Conservation (phyloP, 2,329 filamentous ascomycete genomes). For the Iodosphaeria phyllophila region DNA sequence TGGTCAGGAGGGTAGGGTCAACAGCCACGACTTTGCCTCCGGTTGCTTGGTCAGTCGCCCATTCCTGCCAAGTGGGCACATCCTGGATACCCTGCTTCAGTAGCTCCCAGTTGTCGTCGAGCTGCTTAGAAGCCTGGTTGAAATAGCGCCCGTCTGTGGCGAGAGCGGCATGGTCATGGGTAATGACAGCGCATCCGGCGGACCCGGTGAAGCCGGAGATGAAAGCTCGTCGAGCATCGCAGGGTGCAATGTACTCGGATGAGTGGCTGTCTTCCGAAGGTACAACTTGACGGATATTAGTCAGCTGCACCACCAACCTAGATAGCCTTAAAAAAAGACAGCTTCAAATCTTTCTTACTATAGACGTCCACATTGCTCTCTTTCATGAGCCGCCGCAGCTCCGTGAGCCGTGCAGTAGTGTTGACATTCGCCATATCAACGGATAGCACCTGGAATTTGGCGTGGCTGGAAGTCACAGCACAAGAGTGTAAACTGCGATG, state of each 20-base stretch:
- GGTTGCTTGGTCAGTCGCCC: constrained; percentile 72
- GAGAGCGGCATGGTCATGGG: constrained; percentile 67
- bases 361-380: constrained; percentile 79
- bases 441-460: constrained; percentile 8
- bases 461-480: too few species aligned
- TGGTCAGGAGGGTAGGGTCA: constrained; percentile 74
- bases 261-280: constrained; percentile 95
- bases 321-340: too few species aligned
- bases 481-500: too few species aligned
- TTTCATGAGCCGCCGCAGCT: constrained; percentile 73
- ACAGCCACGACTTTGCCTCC: constrained; percentile 80
- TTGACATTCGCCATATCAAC: constrained; percentile 56
- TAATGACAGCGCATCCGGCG: constrained; percentile 80
- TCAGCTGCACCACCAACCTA: constrained; percentile 6
- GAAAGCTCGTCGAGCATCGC: constrained; percentile 76
- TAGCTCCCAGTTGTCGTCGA: constrained; percentile 80
- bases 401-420: constrained; percentile 56
- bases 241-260: constrained; percentile 95
- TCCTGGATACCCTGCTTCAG: constrained; percentile 87
- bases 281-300: constrained; percentile 43
- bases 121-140: constrained; percentile 82
- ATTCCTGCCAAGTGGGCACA: constrained; percentile 95
- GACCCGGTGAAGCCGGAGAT: constrained; percentile 93
- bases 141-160: constrained; percentile 96
- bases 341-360: constrained; percentile 43